Percentiles rank a stretch among this genome's conserved stretches.
These are phyloP conservation scores for Cladochytrium replicatum DNA, from an alignment of 192 early-diverging fungal species.

Conservation along the genomic window DNA sequence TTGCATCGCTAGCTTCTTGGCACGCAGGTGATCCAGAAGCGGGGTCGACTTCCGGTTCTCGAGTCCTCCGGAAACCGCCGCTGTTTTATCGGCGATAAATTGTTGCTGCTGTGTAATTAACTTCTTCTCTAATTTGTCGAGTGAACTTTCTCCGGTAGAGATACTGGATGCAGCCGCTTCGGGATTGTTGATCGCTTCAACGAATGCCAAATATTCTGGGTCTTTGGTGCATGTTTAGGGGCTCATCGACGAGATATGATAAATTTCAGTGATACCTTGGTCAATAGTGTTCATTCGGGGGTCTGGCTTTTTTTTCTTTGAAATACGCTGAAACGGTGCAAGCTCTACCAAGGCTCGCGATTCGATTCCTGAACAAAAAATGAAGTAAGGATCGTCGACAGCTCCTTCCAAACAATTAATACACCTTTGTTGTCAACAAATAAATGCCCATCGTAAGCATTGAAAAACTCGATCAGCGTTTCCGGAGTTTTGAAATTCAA, in stretches of 20 bases:
- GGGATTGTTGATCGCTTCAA: constrained; percentile 54
- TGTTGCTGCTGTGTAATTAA: constrained; percentile 22
- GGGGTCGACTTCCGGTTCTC: constrained; percentile 65
- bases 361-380: constrained; percentile 48
- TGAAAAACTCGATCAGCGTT: constrained; percentile 58
- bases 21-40: constrained; percentile 59
- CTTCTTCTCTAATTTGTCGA: constrained; percentile 34
- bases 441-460: constrained; percentile 64
- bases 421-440: constrained; percentile 59
- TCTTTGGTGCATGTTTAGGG: too few relatives aligned
- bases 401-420: not conserved
- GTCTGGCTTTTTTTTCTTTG: constrained; percentile 52
- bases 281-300: constrained; percentile 70
- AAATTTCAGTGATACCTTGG: constrained; percentile 33
- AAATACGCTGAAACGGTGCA: constrained; percentile 63
- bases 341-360: constrained; percentile 68
- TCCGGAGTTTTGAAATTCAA: constrained; percentile 62
- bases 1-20: constrained; percentile 45
- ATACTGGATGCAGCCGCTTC: not conserved
- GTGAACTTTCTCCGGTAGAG: constrained; percentile 29
- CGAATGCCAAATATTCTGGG: constrained; percentile 63
- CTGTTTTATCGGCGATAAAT: constrained; percentile 14
- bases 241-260: not conserved
- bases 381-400: constrained; percentile 1
- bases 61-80: constrained; percentile 6